A percentile compares a stretch with the other conserved stretches of the same genome.
phyloP scores from a whole-genome alignment of 225 moss, liverwort and hornwort genomes.

The Bryum argenteum region DNA sequence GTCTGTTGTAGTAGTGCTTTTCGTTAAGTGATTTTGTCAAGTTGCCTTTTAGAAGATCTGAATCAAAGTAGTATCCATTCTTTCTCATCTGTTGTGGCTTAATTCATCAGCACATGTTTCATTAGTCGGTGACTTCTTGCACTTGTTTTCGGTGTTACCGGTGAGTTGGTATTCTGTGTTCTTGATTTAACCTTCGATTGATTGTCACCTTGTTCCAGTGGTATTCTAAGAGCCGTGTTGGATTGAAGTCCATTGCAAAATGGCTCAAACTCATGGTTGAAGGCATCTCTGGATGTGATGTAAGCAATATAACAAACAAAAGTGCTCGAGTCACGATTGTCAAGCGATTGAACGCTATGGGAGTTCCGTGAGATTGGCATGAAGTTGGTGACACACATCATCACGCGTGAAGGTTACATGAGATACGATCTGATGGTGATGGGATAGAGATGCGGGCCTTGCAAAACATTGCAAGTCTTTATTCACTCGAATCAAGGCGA shows the following conservation, averaged over 20 bases:
- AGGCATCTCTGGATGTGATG: neutral
- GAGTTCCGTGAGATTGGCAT: neutral
- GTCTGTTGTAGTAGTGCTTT: too few relatives aligned
- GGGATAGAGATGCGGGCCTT: neutral
- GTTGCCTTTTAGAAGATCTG: too few relatives aligned
- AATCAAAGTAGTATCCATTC: too few relatives aligned
- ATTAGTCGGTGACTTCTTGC: too few relatives aligned
- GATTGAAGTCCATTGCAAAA: neutral
- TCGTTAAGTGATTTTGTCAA: too few relatives aligned
- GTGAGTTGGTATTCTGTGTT: too few relatives aligned
- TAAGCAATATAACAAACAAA: neutral
- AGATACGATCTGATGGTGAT: neutral
- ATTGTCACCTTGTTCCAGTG: neutral
- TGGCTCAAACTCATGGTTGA: neutral
- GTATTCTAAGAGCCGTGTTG: constrained; percentile 5
- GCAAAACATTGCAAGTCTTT: neutral
- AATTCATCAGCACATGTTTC: too few relatives aligned
- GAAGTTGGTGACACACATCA: too few relatives aligned
- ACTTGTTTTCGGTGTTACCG: too few relatives aligned
- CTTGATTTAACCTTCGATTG: neutral
- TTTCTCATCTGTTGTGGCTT: too few relatives aligned
- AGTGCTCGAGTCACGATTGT: neutral
- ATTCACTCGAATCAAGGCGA: neutral
- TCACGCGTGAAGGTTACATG: too few relatives aligned
- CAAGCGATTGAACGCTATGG: neutral